These are phyloP conservation scores for Neurospora discreta DNA, from an alignment of 495 filamentous ascomycete species.

Conservation along the genomic window DNA sequence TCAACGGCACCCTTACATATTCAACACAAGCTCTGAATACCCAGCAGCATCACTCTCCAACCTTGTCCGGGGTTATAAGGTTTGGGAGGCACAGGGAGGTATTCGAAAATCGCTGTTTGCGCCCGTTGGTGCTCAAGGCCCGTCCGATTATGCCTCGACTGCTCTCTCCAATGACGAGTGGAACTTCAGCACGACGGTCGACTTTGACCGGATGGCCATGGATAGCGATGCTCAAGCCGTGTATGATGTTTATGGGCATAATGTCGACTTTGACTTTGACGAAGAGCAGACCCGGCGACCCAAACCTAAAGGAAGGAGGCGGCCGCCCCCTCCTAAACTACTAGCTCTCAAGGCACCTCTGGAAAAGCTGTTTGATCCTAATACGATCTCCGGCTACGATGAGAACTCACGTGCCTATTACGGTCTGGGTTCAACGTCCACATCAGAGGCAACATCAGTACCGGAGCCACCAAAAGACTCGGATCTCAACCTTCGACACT, in stretches of 20 bases:
- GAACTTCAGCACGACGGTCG: slow-evolving; percentile 85
- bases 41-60: slow-evolving; percentile 58
- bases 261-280: slow-evolving; percentile 34
- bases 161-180: slow-evolving; percentile 55
- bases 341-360: slow-evolving; percentile 37
- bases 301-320: slow-evolving; percentile 32
- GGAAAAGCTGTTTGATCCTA: slow-evolving; percentile 47
- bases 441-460: not conserved
- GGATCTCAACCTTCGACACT: slow-evolving; percentile 35
- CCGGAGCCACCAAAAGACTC: slow-evolving; percentile 18
- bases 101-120: slow-evolving; percentile 74
- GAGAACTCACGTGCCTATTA: slow-evolving; percentile 44
- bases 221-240: slow-evolving; percentile 37
- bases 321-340: slow-evolving; percentile 40
- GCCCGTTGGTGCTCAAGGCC: slow-evolving; percentile 56
- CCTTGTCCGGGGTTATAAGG: slow-evolving; percentile 69
- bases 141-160: slow-evolving; percentile 29
- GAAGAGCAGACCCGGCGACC: slow-evolving; percentile 29
- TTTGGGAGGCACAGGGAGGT: slow-evolving; percentile 79
- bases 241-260: slow-evolving; percentile 39
- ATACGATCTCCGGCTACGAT: slow-evolving; percentile 45
- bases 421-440: slow-evolving; percentile 21
- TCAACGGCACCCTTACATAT: slow-evolving; percentile 53
- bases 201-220: slow-evolving; percentile 56
- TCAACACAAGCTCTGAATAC: slow-evolving; percentile 51